phyloP scores from a whole-genome alignment of 2,329 filamentous ascomycete species.

The Metarhizium album region DNA sequence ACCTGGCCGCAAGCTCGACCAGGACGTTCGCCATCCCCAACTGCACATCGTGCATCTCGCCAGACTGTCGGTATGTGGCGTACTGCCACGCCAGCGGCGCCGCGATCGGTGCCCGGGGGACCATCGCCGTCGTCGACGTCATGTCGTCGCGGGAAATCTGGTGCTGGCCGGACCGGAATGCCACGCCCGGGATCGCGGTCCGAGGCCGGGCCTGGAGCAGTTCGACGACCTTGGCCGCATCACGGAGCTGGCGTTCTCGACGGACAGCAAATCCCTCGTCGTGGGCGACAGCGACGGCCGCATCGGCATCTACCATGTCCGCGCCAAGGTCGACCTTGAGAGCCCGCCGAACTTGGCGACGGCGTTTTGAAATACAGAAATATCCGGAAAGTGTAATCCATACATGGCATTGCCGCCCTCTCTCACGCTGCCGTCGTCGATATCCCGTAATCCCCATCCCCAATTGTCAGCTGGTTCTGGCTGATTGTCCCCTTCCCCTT shows the following conservation, averaged over 20 bases:
- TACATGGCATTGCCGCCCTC: no score
- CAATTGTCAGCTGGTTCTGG: no score
- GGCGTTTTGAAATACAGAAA: neutral
- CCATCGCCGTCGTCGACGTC: slow-evolving; percentile 26
- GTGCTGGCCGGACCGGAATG: slow-evolving; percentile 26
- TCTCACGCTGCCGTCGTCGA: no score
- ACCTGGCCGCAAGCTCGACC: slow-evolving; percentile 26
- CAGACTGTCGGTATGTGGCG: slow-evolving; percentile 29
- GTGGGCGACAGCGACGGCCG: slow-evolving; percentile 24
- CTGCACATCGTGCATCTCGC: slow-evolving; percentile 25
- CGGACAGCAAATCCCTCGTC: slow-evolving; percentile 24
- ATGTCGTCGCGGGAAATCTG: slow-evolving; percentile 25
- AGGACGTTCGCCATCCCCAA: slow-evolving; percentile 29
- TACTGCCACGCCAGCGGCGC: slow-evolving; percentile 27
- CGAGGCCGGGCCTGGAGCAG: slow-evolving; percentile 17
- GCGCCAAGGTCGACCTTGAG: slow-evolving; percentile 8
- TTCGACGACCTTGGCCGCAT: slow-evolving; percentile 24
- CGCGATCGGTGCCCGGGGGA: slow-evolving; percentile 21
- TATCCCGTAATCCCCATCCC: no score
- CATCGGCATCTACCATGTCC: slow-evolving; percentile 25
- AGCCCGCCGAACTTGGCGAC: neutral
- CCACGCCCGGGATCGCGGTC: slow-evolving; percentile 13
- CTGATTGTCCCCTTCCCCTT: no score
- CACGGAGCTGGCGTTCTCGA: slow-evolving; percentile 27
- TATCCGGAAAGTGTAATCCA: no score